Evolutionary conservation across 441 rosid genomes (phyloP).

Genomic region (Populus hybrid): DNA sequence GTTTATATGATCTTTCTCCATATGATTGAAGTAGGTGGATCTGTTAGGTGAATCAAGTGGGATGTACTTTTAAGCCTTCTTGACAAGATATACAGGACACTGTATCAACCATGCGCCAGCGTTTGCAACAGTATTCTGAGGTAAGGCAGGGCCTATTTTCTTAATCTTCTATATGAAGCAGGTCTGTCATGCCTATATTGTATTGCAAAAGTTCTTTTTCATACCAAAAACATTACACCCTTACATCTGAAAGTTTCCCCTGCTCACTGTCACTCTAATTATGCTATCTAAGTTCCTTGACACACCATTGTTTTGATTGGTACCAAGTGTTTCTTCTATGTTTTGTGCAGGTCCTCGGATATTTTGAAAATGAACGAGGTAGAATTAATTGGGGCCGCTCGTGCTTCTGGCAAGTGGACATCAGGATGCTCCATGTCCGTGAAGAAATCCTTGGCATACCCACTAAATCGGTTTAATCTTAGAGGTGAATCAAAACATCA

Average conservation of each 20-base stretch:
- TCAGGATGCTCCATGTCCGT: no score
- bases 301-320: background rate
- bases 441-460: no score
- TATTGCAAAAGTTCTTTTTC: background rate
- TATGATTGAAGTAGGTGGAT: constrained; percentile 54
- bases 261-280: background rate
- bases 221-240: no score
- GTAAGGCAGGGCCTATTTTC: constrained; percentile 25
- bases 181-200: background rate
- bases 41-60: constrained; percentile 70
- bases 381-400: constrained; percentile 34
- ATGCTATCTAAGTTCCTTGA: background rate
- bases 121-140: constrained; percentile 42
- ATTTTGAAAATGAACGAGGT: constrained; percentile 47
- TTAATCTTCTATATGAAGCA: background rate
- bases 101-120: constrained; percentile 40
- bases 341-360: constrained; percentile 24
- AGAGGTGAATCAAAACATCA: no score
- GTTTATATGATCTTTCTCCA: background rate
- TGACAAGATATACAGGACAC: constrained; percentile 42
- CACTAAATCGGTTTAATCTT: no score
- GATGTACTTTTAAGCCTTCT: constrained; percentile 49
- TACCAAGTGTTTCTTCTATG: background rate
- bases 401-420: background rate
- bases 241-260: background rate